Evolutionary conservation across 2,329 filamentous ascomycete genomes (phyloP).

Genomic region (Aspergillus terreus): DNA sequence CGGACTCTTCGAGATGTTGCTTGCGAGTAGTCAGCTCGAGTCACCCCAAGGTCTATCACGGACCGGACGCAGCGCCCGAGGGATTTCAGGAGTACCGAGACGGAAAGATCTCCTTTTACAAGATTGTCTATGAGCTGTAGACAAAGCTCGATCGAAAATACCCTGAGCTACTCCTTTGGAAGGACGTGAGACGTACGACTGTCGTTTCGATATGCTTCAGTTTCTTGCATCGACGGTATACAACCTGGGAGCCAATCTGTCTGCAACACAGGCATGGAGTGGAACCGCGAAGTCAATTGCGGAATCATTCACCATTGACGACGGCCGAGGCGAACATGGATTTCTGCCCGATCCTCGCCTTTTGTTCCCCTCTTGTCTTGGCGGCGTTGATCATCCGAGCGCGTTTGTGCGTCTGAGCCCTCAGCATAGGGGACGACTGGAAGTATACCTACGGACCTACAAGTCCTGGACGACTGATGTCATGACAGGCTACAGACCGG

Average conservation of each 20-base stretch:
- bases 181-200: too few relatives aligned
- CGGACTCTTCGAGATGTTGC: constrained; percentile 38
- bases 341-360: not conserved
- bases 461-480: not conserved
- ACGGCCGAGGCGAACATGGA: not conserved
- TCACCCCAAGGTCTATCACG: constrained; percentile 24
- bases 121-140: constrained; percentile 34
- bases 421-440: not conserved
- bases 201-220: too few relatives aligned
- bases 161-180: too few relatives aligned
- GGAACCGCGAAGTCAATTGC: not conserved
- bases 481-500: not conserved
- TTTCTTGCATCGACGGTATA: not conserved
- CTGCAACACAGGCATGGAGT: not conserved
- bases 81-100: constrained; percentile 40
- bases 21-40: constrained; percentile 35
- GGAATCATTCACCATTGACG: not conserved
- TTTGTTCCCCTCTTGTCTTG: not conserved
- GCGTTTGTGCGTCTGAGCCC: not conserved
- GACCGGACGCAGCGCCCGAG: constrained; percentile 29
- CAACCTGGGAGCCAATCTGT: not conserved
- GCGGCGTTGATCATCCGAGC: not conserved
- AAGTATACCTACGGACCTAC: not conserved
- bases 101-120: constrained; percentile 38
- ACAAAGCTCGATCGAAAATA: too few relatives aligned